Conservation (phyloP, 2,329 filamentous ascomycete genomes). For the Fusarium camptoceras region DNA sequence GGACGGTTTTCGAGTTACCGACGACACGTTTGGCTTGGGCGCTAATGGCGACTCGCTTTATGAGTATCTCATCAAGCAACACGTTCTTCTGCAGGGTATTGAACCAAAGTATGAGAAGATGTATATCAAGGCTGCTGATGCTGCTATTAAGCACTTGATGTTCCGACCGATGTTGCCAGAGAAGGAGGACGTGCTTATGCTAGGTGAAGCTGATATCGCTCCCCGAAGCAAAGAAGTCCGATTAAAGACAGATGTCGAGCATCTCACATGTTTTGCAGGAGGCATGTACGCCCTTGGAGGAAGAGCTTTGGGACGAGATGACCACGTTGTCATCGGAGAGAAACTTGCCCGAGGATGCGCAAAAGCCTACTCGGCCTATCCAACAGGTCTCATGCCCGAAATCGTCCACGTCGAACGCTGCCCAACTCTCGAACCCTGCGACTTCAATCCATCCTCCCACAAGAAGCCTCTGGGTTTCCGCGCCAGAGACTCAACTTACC, state of each 20-base stretch:
- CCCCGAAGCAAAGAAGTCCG: constrained; percentile 44
- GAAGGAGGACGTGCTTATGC: constrained; percentile 70
- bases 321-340: constrained; percentile 67
- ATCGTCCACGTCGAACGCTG: constrained; percentile 61
- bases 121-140: constrained; percentile 62
- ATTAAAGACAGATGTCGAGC: constrained; percentile 57
- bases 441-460: constrained; percentile 26
- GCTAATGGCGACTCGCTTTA: constrained; percentile 68
- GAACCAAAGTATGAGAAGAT: constrained; percentile 54
- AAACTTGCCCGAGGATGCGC: constrained; percentile 73
- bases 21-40: constrained; percentile 57
- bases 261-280: constrained; percentile 73
- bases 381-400: constrained; percentile 73
- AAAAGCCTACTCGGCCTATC: constrained; percentile 69
- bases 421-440: constrained; percentile 43
- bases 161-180: constrained; percentile 73
- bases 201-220: constrained; percentile 57
- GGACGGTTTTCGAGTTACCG: constrained; percentile 48
- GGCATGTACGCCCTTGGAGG: constrained; percentile 74
- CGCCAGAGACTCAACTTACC: constrained; percentile 31
- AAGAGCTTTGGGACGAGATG: constrained; percentile 61
- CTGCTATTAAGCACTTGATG: constrained; percentile 69
- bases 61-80: constrained; percentile 75
- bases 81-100: constrained; percentile 72
- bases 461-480: constrained; percentile 34